Evolutionary conservation across 2,329 filamentous ascomycete genomes (phyloP), one percentile per base, ranked within the genome.

Genomic region (Cryphonectria naterciae): DNA sequence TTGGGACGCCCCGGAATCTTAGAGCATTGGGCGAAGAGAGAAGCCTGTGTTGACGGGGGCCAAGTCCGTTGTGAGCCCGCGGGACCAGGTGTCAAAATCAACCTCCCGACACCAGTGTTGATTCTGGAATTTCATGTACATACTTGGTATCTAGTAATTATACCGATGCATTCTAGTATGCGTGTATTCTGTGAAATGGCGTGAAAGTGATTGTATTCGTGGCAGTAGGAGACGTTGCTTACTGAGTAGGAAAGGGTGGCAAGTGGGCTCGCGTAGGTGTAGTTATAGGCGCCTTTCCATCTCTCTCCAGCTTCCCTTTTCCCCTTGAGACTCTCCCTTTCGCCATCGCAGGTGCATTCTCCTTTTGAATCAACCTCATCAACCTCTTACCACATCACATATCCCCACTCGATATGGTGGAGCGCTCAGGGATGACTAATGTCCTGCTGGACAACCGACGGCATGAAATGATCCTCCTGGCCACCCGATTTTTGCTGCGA

Each of bases 101-200:
- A 61, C 58, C 35, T 25, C 28, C 17, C 22, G 25, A 35, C 17
- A 39, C 22, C 32, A 25, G 35, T 61, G 28, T 17, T 11, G 8
- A 39, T n/a, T 17, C 15, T 61, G 58, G 22, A 35, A 39, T 25
- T 61, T 61, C 58, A n/a, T 61, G 58, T 61, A 61, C 11, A 61
- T 61, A 61, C 19, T 39, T 61, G 32, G 58, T 15, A 39, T 61
- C 32, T 61, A 8, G 32, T 35, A 61, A 61, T 15, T 25, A 39
- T 61, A 61, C 22, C 6, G 32, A 28, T 5, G 3, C 56, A 37
- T 6, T 46, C 43, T 1, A 56, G 15, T 15, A 6, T 22, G 52
- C 13, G 10, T 4, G 13, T 32, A 25, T 15, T 15, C 1, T 56
- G 52, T 15, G n/a, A 56, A 7, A 6, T 28, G 25, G 7, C 7